These are phyloP conservation scores for Daldinia bambusicola DNA, from an alignment of 495 filamentous ascomycete genomes.

Conservation along the genomic window DNA sequence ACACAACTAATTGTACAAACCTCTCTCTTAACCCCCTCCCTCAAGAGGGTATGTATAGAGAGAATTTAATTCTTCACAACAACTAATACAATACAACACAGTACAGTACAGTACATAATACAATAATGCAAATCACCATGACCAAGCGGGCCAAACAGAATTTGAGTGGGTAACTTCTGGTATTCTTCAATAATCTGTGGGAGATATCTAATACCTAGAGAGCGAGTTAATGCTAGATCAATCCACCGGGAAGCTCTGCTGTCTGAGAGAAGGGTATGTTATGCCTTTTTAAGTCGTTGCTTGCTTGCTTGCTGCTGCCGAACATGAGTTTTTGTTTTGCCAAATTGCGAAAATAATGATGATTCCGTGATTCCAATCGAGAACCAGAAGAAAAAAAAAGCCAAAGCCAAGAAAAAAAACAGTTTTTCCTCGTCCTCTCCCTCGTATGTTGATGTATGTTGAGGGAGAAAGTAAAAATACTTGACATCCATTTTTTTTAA, in stretches of 20 bases:
- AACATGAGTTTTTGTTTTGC: slow-evolving; percentile 25
- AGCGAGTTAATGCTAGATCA: slow-evolving; percentile 61
- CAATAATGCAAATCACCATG: not conserved
- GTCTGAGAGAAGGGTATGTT: slow-evolving; percentile 7
- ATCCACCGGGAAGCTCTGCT: slow-evolving; percentile 39
- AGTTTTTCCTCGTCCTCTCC: slow-evolving; percentile 11
- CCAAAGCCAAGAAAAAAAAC: slow-evolving; percentile 26
- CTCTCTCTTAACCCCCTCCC: not conserved
- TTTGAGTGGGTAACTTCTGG: slow-evolving; percentile 67
- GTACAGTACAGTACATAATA: no score
- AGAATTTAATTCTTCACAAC: not conserved
- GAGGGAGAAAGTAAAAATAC: not conserved
- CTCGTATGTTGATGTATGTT: slow-evolving; percentile 10
- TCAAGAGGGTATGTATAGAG: no score
- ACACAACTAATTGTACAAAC: slow-evolving; percentile 4
- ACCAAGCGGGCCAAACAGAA: slow-evolving; percentile 1
- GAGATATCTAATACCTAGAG: slow-evolving; percentile 65
- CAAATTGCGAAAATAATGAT: slow-evolving; percentile 39
- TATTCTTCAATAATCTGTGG: slow-evolving; percentile 56
- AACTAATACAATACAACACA: not conserved
- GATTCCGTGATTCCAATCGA: slow-evolving; percentile 33
- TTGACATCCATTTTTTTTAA: not conserved
- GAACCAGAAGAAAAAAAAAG: slow-evolving; percentile 12
- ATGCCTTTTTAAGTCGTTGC: not conserved
- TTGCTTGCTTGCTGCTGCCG: slow-evolving; percentile 34